Percentiles rank a stretch among this genome's conserved stretches.
These are phyloP conservation scores for Daldinia caldariorum DNA, from an alignment of 495 filamentous ascomycete species.

Conservation along the genomic window DNA sequence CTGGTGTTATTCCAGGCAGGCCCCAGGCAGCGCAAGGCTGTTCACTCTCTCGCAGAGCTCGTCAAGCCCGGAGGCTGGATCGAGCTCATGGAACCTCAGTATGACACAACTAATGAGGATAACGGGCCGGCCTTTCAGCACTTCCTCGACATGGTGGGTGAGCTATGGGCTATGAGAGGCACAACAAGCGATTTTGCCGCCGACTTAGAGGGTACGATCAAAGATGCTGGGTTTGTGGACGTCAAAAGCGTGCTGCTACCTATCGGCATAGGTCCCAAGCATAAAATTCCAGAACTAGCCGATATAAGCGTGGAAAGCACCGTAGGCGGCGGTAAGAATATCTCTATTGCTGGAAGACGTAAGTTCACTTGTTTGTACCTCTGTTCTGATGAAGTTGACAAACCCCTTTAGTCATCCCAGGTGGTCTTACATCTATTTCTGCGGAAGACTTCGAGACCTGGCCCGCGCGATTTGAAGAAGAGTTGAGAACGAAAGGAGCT, in stretches of 20 bases:
- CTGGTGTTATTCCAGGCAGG: conserved; percentile 26
- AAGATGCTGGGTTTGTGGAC: conserved; percentile 21
- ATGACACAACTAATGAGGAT: background rate
- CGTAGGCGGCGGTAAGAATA: conserved; percentile 18
- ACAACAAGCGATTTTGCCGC: conserved; percentile 15
- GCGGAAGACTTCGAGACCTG: conserved; percentile 21
- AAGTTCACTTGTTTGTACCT: background rate
- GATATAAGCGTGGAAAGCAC: conserved; percentile 10
- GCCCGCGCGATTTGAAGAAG: conserved; percentile 17
- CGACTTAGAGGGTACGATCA: conserved; percentile 5
- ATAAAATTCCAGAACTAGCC: background rate
- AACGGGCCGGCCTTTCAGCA: conserved; percentile 7
- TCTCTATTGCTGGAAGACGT: conserved; percentile 16
- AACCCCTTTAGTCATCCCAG: conserved; percentile 12
- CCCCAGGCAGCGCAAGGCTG: conserved; percentile 7
- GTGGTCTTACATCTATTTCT: conserved; percentile 21
- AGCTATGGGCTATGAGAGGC: conserved; percentile 16
- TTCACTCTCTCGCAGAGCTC: conserved; percentile 14
- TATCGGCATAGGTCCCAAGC: conserved; percentile 14
- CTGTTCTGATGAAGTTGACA: background rate
- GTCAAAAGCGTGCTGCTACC: conserved; percentile 17
- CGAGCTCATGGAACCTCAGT: conserved; percentile 29
- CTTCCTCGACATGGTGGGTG: conserved; percentile 11
- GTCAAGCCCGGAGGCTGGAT: conserved; percentile 38
- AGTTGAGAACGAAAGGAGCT: conserved; percentile 20